Evolutionary conservation across 352 stramenopile genomes (phyloP), one percentile per base, ranked within the genome.

Genomic region (Phytophthora sp.): DNA sequence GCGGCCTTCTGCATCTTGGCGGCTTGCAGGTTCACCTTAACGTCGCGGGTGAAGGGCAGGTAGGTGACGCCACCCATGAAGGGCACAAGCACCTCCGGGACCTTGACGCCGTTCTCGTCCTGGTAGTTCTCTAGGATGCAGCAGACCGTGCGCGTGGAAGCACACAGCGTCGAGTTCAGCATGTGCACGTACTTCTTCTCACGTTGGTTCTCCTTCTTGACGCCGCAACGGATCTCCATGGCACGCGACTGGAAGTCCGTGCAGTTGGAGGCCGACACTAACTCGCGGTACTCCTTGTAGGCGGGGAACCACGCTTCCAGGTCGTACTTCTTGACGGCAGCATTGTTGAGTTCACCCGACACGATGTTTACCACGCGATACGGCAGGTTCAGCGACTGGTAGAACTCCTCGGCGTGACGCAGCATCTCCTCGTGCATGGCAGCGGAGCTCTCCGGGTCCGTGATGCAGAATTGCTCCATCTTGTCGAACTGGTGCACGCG

Each of bases 401-500:
- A 99, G 74, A 99, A 99, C 59, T 99, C 98, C 76, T 99, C 94
- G 36, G 96, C 96, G 38, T 85, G 86, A 59, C 82, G 76, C 63
- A 97, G 71, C 90, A 97, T 97, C 70, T 98, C 93, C 45, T 97
- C 80, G 68, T 98, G 91, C 89, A 99, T 98, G 27, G 73, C 90
- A 29, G 83, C 52, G 49, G 91, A 98, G 63, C 91, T 84, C 66
- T 98, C 96, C 50, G 97, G 95, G 55, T 98, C 93, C 20, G 93
- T 98, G 57, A 99, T 94, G 76, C 94, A 98, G 76, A 99, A 99
- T 77, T 99, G 97, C 81, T 99, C 97, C 60, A 99, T 98, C 87
- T 99, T 99, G 79, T 99, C 97, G 76, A 99, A 99, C 84, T 99
- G 98, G 87, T 99, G 98, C 7, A 99, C 98, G 39, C 98, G 95